Evolutionary conservation across 192 early-diverging fungal species (phyloP), one percentile per base, ranked within the genome.

Genomic region (Umbelopsis ramanniana): DNA sequence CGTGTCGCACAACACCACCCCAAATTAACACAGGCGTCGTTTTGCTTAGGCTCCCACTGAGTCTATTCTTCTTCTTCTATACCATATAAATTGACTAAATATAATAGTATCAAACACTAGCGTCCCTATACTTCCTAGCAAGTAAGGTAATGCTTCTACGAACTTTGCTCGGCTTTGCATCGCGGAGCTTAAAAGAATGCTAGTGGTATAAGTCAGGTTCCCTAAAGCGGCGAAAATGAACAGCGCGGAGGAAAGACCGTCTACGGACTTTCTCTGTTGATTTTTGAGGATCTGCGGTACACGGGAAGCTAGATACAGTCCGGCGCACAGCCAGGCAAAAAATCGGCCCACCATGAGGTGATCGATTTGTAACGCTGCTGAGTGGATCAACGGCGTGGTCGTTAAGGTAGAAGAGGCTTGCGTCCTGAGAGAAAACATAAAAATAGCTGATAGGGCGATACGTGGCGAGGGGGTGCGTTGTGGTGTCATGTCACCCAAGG

Each of bases 231-330:
- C 88, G 72, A 90, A 93, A 38, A 86, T 76, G 75, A 94, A 93
- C 86, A 95, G 88, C 11, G 83, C 76, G 24, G 90, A 83, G 6
- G 92, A 89, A n/a, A 95, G 80, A 4, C 92, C 93, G 24, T 91
- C 83, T 15, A 88, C 86, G 3, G 92, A 93, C 67, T 84, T 76
- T 24, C 79, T 69, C 0, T 23, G 46, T 21, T 88, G 69, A 22
- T 93, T 95, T 50, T 87, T 89, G 79, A 82, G 86, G 52, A 95
- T 84, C 73, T 95, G 93, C 24, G 93, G 93, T 46, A 95, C 80
- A 10, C 92, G 84, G 21, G 89, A 91, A 6, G 86, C 78, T 33
- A 93, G 77, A 78, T 92, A 95, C 46, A 89, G 82, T 14, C 77
- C 24, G 2, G 85, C 86, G 72, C 91, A 92, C 45, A 80, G 70